Conservation (phyloP, 2,329 filamentous ascomycete species). For the Penicillium paneum region DNA sequence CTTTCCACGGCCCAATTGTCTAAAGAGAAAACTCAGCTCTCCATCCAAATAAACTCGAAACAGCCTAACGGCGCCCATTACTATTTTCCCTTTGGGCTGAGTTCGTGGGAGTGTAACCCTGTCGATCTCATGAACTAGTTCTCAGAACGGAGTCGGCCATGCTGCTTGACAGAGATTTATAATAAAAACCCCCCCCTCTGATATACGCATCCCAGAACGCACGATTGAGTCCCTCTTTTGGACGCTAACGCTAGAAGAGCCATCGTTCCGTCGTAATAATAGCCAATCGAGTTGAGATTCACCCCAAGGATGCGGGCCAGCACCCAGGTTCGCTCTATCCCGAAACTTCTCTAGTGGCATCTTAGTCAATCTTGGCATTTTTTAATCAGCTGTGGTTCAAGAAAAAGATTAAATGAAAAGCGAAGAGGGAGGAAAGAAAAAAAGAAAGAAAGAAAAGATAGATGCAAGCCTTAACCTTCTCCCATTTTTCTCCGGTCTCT, state of each 20-base stretch:
- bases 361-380: slow-evolving; percentile 14
- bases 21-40: slow-evolving; percentile 7
- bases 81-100: slow-evolving; percentile 2
- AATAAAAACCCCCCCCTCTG: background rate
- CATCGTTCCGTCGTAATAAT: background rate
- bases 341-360: slow-evolving; percentile 11
- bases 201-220: background rate
- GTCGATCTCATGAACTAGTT: slow-evolving; percentile 14
- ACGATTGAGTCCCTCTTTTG: background rate
- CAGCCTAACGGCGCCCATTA: slow-evolving; percentile 37
- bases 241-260: slow-evolving; percentile 3
- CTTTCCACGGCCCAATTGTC: slow-evolving; percentile 22
- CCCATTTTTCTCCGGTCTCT: slow-evolving; percentile 8
- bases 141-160: background rate
- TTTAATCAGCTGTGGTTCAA: background rate
- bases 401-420: background rate
- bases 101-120: slow-evolving; percentile 21
- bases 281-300: slow-evolving; percentile 8
- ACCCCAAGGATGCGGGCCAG: slow-evolving; percentile 19
- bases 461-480: slow-evolving; percentile 1
- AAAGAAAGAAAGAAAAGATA: background rate
- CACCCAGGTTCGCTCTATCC: slow-evolving; percentile 17
- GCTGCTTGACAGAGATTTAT: background rate
- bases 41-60: slow-evolving; percentile 40
- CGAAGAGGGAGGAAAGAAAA: background rate